Conservation (phyloP, 2,329 filamentous ascomycete genomes). For the Fulvia fulva region DNA sequence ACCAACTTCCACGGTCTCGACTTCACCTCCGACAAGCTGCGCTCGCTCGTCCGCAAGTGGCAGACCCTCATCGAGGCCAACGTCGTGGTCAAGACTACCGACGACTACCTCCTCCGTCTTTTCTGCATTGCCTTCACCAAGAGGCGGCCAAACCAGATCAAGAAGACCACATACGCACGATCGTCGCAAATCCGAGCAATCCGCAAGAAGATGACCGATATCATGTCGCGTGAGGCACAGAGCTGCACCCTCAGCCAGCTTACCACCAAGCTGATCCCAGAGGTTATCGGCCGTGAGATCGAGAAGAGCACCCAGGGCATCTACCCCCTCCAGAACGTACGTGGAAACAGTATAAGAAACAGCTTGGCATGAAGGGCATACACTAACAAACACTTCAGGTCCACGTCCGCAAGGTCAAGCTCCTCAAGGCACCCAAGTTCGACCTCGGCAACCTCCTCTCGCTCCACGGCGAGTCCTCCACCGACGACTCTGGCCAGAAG, state of each 20-base stretch:
- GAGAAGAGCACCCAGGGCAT: conserved; percentile 99
- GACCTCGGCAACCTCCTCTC: conserved; percentile 93
- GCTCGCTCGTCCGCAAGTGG: conserved; percentile 99
- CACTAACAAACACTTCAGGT: conserved; percentile 59
- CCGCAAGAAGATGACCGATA: conserved; percentile 99
- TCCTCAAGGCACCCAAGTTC: conserved; percentile 98
- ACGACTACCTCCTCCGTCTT: conserved; percentile 98
- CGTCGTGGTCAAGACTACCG: conserved; percentile 98
- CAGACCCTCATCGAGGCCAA: conserved; percentile 99
- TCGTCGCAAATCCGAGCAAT: conserved; percentile 97
- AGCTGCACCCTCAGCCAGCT: conserved; percentile 94
- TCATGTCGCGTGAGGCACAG: conserved; percentile 93
- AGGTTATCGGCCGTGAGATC: conserved; percentile 99
- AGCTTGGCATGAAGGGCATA: neutral
- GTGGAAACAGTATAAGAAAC: conserved; percentile 23
- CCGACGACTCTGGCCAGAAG: conserved; percentile 97
- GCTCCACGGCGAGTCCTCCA: conserved; percentile 94
- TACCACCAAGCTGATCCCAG: conserved; percentile 96
- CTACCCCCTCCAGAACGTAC: conserved; percentile 98
- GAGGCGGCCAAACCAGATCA: conserved; percentile 98
- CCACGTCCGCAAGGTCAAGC: conserved; percentile 99
- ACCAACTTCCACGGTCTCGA: conserved; percentile 99
- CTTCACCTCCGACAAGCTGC: conserved; percentile 99
- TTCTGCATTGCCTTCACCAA: conserved; percentile 99
- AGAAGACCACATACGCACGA: conserved; percentile 99